Evolutionary conservation across 805 yeast species (phyloP), one percentile per base, ranked within the genome.

Genomic region (Wickerhamiella bombiphila): DNA sequence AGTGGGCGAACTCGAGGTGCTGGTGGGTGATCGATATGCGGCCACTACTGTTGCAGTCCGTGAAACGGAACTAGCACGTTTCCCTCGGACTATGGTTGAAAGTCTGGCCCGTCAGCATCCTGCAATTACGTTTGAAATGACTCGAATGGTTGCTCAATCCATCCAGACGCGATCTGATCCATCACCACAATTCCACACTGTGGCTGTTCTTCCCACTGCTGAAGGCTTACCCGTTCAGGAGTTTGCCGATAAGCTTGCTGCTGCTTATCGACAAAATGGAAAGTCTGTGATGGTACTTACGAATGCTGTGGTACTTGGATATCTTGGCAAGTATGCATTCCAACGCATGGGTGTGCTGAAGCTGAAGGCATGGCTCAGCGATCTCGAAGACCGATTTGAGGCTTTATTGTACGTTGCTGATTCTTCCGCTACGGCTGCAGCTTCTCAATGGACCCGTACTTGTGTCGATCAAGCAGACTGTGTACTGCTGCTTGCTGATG

Each of bases 391-490:
- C 50, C 69, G 72, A 44, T 81, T 76, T 54, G 82, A 88, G 47
- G 78, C 83, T n/a, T 79, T 91, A 3, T 72, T 88, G 2, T 91
- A 88, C 52, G 74, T 88, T 9, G 86, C 91, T 19, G 97, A 91
- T 50, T 68, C 80, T 0, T 73, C 79, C 2, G 74, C 74, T 46
- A 9, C 13, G 13, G 26, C 26, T 24, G 9, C 26, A 9, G 9
- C 26, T 24, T 80, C 95, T 0, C 68, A 75, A 15, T 88, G 98
- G 98, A 82, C 95, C 0, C 68, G 73, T 6, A 82, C 95, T 0
- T 91, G 97, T 56, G 79, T 88, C 29, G 74, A 86, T 6, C 96
- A 88, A 56, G 97, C 94, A 14, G 97, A 88, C 57, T 86, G 96
- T 61, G 74, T 88, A n/a, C 61, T 91, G 22, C 61, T 91, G 14